phyloP scores from a whole-genome alignment of 768 basidiomycete genomes.

The Agaricus blazei region DNA sequence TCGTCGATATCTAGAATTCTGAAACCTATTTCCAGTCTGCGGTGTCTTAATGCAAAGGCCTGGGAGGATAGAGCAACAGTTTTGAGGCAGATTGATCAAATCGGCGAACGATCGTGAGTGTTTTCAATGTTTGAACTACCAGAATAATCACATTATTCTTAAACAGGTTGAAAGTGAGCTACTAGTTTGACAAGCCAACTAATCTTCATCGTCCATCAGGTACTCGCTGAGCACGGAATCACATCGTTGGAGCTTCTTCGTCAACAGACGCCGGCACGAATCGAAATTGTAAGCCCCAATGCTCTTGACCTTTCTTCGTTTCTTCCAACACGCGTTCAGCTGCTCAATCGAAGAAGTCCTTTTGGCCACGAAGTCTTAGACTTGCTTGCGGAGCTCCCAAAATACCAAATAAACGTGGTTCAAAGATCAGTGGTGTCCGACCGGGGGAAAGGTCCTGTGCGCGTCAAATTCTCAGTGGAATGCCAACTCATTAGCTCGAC shows the following conservation, averaged over 20 bases:
- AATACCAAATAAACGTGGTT: constrained; percentile 49
- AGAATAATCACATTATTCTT: neutral
- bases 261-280: constrained; percentile 48
- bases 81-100: constrained; percentile 81
- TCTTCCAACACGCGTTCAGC: constrained; percentile 29
- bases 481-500: constrained; percentile 41
- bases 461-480: constrained; percentile 49
- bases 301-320: neutral
- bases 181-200: neutral
- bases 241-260: constrained; percentile 53
- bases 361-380: constrained; percentile 70
- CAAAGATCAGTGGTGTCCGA: constrained; percentile 40
- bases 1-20: neutral
- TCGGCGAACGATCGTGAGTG: constrained; percentile 88
- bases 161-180: constrained; percentile 27
- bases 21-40: constrained; percentile 38
- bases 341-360: constrained; percentile 68
- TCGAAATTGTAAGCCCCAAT: constrained; percentile 51
- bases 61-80: constrained; percentile 90
- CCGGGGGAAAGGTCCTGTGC: constrained; percentile 47
- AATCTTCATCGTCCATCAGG: constrained; percentile 29
- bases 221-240: constrained; percentile 72
- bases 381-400: constrained; percentile 58
- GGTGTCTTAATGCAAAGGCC: constrained; percentile 76
- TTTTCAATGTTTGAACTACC: neutral